Conservation (phyloP, 768 basidiomycete species). For the Auricularia cornea region DNA sequence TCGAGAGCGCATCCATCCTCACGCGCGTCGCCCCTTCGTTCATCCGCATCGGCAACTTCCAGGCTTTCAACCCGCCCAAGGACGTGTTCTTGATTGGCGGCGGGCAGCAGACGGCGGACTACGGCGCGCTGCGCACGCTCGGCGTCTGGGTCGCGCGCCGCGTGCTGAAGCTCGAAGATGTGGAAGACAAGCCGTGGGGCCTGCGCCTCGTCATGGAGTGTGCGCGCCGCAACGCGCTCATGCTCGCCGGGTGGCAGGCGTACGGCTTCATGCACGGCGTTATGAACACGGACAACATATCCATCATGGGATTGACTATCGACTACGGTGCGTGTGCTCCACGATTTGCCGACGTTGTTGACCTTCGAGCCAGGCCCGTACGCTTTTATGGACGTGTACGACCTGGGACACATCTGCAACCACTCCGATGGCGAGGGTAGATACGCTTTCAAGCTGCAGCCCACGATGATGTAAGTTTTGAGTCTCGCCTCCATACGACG, state of each 20-base stretch:
- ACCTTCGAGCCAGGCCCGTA: constrained; percentile 43
- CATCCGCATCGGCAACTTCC: constrained; percentile 85
- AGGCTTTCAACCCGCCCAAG: constrained; percentile 69
- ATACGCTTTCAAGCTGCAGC: constrained; percentile 71
- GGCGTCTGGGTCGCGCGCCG: constrained; percentile 63
- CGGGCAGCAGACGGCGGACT: constrained; percentile 66
- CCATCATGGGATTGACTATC: constrained; percentile 37
- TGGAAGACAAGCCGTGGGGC: constrained; percentile 55
- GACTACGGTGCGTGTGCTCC: constrained; percentile 38
- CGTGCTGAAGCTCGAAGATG: constrained; percentile 39
- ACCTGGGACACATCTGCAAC: constrained; percentile 81
- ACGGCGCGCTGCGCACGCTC: constrained; percentile 63
- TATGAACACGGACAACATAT: constrained; percentile 85
- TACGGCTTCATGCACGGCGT: constrained; percentile 95
- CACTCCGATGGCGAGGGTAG: constrained; percentile 73
- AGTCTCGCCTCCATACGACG: background rate
- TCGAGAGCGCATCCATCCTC: constrained; percentile 64
- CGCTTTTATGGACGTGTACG: constrained; percentile 92
- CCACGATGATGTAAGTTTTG: constrained; percentile 61
- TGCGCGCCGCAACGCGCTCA: constrained; percentile 75
- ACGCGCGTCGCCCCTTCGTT: constrained; percentile 85
- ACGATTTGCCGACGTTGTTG: too few relatives aligned
- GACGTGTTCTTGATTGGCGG: constrained; percentile 57
- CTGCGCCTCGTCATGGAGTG: constrained; percentile 66
- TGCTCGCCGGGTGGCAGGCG: constrained; percentile 95